These are phyloP conservation scores for Nectriaceae sp. DNA, from an alignment of 2,329 filamentous ascomycete species.

Conservation along the genomic window DNA sequence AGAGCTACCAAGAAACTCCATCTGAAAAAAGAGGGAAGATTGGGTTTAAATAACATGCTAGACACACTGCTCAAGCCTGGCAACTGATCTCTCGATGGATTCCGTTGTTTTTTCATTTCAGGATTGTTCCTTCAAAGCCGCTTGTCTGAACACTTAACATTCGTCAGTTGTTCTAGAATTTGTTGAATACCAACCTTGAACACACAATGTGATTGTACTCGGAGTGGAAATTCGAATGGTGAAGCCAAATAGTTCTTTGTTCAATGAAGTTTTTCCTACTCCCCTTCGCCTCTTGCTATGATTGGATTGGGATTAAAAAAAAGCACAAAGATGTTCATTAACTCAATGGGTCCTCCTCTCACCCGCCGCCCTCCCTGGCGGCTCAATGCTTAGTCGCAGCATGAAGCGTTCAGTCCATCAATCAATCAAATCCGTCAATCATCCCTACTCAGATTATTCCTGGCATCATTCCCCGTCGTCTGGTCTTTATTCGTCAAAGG, in stretches of 20 bases:
- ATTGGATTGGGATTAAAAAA: conserved; percentile 29
- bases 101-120: no score
- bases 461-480: conserved; percentile 18
- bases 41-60: no score
- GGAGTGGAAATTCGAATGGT: no score
- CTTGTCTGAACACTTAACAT: no score
- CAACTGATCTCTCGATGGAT: no score
- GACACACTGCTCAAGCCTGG: no score
- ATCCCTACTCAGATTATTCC: conserved; percentile 16
- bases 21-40: no score
- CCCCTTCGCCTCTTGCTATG: conserved; percentile 39
- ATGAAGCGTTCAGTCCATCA: conserved; percentile 18
- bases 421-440: conserved; percentile 20
- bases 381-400: conserved; percentile 10
- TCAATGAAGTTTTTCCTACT: conserved; percentile 34
- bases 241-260: conserved; percentile 21
- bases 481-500: conserved; percentile 28
- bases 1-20: no score
- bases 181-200: no score
- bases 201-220: no score
- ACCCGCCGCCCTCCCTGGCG: conserved; percentile 2
- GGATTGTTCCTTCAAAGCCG: no score
- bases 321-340: conserved; percentile 24
- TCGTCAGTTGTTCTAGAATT: no score
- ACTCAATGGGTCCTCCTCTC: conserved; percentile 18